A percentile compares a stretch with the other conserved stretches of the same genome.
phyloP scores from a whole-genome alignment of 495 filamentous ascomycete genomes.

The Staphylotrichum tortipilum region DNA sequence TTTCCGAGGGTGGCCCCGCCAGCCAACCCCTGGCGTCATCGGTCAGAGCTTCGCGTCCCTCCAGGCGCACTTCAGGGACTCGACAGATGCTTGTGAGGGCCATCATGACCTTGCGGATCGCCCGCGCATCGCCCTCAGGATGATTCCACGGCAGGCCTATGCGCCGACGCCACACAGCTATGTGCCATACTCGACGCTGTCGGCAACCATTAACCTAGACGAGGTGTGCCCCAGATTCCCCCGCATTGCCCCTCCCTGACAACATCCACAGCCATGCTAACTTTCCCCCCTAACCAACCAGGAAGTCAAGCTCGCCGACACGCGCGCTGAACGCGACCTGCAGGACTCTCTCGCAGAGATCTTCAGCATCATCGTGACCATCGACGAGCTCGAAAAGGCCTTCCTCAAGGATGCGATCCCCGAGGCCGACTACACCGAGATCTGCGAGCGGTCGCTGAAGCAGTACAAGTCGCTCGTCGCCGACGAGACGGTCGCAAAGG shows the following conservation, averaged over 20 bases:
- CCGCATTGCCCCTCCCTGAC: slow-evolving; percentile 4
- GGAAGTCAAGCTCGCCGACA: slow-evolving; percentile 89
- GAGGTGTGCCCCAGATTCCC: slow-evolving; percentile 49
- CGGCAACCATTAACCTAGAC: slow-evolving; percentile 86
- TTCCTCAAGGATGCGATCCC: slow-evolving; percentile 93
- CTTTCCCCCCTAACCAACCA: no score
- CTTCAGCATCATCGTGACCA: slow-evolving; percentile 91
- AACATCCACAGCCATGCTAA: background rate
- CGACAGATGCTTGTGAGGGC: no score
- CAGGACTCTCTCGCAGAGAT: slow-evolving; percentile 95
- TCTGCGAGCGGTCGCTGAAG: slow-evolving; percentile 83
- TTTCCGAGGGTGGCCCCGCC: background rate
- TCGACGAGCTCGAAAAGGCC: slow-evolving; percentile 93
- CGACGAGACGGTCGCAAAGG: slow-evolving; percentile 72
- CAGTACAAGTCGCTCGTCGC: slow-evolving; percentile 92
- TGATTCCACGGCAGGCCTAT: slow-evolving; percentile 52
- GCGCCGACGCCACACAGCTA: slow-evolving; percentile 88
- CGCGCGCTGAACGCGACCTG: slow-evolving; percentile 77
- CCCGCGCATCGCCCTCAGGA: slow-evolving; percentile 17
- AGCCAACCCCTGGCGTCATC: background rate
- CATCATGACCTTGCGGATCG: slow-evolving; percentile 8
- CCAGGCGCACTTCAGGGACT: background rate
- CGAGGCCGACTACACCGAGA: slow-evolving; percentile 89
- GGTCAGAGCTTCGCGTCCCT: slow-evolving; percentile 1
- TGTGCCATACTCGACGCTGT: slow-evolving; percentile 66